Conservation (phyloP, 2,329 filamentous ascomycete species). For the Colletotrichum abscissum region DNA sequence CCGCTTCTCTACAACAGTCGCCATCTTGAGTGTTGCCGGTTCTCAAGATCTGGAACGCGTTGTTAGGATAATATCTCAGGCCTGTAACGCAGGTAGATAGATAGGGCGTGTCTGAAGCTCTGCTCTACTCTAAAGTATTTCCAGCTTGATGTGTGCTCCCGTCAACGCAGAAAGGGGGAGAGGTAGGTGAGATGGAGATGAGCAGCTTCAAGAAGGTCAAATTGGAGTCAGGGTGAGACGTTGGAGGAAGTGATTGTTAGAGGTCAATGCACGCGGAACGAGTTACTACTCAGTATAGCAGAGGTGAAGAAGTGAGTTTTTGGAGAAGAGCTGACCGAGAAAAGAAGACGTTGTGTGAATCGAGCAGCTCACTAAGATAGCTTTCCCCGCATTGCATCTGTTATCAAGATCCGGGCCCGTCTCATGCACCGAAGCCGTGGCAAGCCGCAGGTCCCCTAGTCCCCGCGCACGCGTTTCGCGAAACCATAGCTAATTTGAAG, state of each 20-base stretch:
- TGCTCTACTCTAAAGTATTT: not conserved
- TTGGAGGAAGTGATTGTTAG: not conserved
- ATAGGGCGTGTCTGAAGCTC: not conserved
- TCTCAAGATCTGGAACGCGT: not conserved
- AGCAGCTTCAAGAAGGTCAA: not conserved
- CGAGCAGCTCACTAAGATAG: not conserved
- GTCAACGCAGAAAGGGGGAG: not conserved
- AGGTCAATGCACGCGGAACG: conserved; percentile 11
- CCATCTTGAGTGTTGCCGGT: not conserved
- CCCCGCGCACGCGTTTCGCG: not conserved
- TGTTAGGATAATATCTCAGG: no score
- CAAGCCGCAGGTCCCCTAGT: conserved; percentile 16
- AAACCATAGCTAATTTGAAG: not conserved
- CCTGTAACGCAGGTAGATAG: not conserved
- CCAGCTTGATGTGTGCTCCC: not conserved
- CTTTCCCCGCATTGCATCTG: conserved; percentile 25
- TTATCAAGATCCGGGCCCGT: conserved; percentile 16
- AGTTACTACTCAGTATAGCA: not conserved
- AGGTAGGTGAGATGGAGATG: not conserved
- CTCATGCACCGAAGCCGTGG: conserved; percentile 13
- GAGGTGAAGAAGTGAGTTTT: not conserved
- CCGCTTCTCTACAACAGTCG: conserved; percentile 32
- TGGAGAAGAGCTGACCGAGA: not conserved
- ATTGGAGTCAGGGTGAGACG: not conserved
- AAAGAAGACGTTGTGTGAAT: not conserved